phyloP scores from a whole-genome alignment of 768 basidiomycete genomes.

The Phlebiopsis gigantea region DNA sequence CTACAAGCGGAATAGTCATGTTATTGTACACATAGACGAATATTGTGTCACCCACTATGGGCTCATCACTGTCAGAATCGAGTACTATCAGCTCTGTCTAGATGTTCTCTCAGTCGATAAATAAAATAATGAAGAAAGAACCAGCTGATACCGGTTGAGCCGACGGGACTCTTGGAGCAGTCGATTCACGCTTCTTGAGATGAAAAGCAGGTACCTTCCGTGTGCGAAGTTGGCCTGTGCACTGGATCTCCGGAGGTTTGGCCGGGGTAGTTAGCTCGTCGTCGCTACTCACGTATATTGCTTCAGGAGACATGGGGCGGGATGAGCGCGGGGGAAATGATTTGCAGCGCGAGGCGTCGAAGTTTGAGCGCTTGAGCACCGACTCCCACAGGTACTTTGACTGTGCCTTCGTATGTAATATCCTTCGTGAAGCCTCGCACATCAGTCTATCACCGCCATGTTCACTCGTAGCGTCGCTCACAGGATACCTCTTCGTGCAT shows the following conservation, averaged over 20 bases:
- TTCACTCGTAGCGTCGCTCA: slow-evolving; percentile 17
- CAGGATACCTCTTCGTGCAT: slow-evolving; percentile 1
- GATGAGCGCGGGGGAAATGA: not conserved
- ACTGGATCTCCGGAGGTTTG: not conserved
- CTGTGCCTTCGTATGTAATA: not conserved
- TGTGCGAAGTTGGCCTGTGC: not conserved
- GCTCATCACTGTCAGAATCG: not conserved
- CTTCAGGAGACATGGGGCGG: not conserved
- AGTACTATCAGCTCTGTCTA: not conserved
- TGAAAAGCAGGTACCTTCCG: not conserved
- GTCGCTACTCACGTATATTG: not conserved
- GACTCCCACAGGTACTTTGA: not conserved
- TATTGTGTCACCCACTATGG: not conserved
- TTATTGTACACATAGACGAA: not conserved
- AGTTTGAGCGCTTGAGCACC: not conserved
- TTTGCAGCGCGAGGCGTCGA: not conserved
- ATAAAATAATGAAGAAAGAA: not conserved
- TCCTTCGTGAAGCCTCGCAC: not conserved
- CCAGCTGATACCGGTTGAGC: no score
- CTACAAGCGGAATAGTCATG: not conserved
- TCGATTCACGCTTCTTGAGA: not conserved
- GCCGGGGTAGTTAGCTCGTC: not conserved
- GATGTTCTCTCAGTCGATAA: not conserved
- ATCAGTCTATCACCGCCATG: slow-evolving; percentile 4
- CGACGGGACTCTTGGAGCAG: not conserved